Evolutionary conservation across 495 filamentous ascomycete genomes (phyloP).

Genomic region (Ascobolus immersus): DNA sequence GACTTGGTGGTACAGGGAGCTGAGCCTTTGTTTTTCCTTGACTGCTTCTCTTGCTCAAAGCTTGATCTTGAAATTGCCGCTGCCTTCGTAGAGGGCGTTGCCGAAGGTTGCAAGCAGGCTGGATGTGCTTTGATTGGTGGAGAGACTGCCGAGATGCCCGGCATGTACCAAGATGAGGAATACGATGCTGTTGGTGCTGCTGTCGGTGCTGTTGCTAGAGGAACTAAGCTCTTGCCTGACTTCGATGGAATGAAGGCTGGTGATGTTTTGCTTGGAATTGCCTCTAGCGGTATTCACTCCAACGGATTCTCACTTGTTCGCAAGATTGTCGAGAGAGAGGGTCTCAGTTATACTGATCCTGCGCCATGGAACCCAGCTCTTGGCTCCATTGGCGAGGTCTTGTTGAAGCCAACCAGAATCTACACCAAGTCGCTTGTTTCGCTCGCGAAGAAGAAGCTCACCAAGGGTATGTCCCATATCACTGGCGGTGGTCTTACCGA

Average conservation of each 20-base stretch:
- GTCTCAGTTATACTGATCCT: constrained; percentile 37
- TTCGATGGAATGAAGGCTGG: constrained; percentile 49
- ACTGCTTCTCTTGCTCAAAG: constrained; percentile 79
- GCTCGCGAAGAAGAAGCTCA: constrained; percentile 27
- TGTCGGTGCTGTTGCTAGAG: constrained; percentile 51
- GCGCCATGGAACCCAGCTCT: constrained; percentile 46
- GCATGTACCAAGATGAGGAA: constrained; percentile 54
- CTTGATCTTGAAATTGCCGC: constrained; percentile 52
- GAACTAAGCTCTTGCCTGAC: constrained; percentile 45
- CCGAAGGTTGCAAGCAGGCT: constrained; percentile 53
- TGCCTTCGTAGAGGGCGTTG: constrained; percentile 66
- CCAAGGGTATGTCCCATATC: constrained; percentile 88
- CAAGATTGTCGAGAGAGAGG: constrained; percentile 48
- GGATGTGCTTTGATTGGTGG: constrained; percentile 80
- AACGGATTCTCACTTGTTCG: constrained; percentile 91
- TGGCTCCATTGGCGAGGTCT: constrained; percentile 46
- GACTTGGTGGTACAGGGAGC: constrained; percentile 89
- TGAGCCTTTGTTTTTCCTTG: constrained; percentile 78
- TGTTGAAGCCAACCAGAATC: constrained; percentile 58
- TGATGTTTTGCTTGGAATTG: constrained; percentile 62
- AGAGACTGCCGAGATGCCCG: constrained; percentile 95
- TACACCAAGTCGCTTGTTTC: constrained; percentile 52
- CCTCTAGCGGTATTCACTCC: constrained; percentile 64
- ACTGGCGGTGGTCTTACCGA: constrained; percentile 81
- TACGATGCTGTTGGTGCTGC: constrained; percentile 81